These are phyloP conservation scores for Neckera pumila DNA, from an alignment of 225 moss, liverwort and hornwort species.

Conservation along the genomic window DNA sequence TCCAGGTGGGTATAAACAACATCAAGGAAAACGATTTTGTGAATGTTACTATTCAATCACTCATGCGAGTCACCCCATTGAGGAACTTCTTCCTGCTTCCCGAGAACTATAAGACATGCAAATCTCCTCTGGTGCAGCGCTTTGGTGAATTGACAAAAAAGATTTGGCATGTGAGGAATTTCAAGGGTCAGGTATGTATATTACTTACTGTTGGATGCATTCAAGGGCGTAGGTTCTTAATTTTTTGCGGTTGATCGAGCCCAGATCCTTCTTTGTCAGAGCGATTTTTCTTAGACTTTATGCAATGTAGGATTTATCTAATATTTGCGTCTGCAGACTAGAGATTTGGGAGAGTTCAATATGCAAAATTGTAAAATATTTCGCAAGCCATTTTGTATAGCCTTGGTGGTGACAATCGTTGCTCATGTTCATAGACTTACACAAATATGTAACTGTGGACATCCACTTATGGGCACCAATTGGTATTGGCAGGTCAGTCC, in stretches of 20 bases:
- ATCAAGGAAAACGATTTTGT: conserved; percentile 97
- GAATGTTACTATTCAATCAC: conserved; percentile 85
- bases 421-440: neutral
- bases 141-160: conserved; percentile 93
- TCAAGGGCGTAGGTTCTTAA: neutral
- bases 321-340: neutral
- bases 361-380: neutral
- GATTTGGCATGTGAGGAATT: conserved; percentile 91
- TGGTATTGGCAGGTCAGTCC: conserved; percentile 77
- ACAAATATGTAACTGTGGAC: neutral
- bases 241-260: neutral
- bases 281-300: neutral
- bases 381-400: neutral
- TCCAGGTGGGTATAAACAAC: conserved; percentile 73
- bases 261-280: neutral
- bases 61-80: conserved; percentile 93
- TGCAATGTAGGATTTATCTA: neutral
- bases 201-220: neutral
- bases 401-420: neutral
- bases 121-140: conserved; percentile 83
- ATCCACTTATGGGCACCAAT: neutral
- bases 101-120: conserved; percentile 70
- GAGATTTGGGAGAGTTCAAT: neutral
- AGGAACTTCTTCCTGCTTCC: conserved; percentile 92
- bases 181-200: conserved; percentile 71